Evolutionary conservation across 1,284 basidiomycete species (phyloP), one percentile per base, ranked within the genome.

Genomic region (Cronartium ribicola): DNA sequence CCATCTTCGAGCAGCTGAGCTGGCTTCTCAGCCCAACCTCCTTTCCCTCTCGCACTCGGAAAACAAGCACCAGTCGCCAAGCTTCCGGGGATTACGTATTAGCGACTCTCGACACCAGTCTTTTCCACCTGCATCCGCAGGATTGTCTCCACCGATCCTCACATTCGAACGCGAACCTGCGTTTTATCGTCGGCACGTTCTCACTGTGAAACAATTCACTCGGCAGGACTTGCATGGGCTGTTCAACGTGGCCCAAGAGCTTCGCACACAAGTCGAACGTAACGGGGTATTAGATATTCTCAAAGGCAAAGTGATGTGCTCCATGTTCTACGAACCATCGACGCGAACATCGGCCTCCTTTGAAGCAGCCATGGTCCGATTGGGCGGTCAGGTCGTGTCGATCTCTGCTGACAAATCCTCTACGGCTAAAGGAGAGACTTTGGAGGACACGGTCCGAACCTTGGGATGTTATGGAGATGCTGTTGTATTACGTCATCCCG

Each of bases 321-420:
- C 90, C n/a, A 82, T 97, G 51, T 99, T 99, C 85, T 99, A 95
- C 83, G 96, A 99, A 82, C 92, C 96, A 2, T 97, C 94, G 8
- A 99, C 96, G 0, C 87, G 96, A 68, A 99, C 96, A 1, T 92
- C 90, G 76, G 86, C 90, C 14, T 98, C 95, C n/a, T 99, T 99
- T 80, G 95, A 99, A 82, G 91, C 95, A 7, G 96, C 96, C 13
- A 98, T 98, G 96, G 94, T 95, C 82, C 88, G 96, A 67, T 92
- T 93, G 78, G 96, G 96, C 66, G 96, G 96, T 51, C 88, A 95
- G 79, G 95, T 98, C 57, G 89, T 98, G 39, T 87, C 90, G 76
- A 86, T 98, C 64, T 87, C 87, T 66, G 87, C 88, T 3, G 90
- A 92, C 70, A 86, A 86, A 10, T 95, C 93, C 7, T 97, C 94